Evolutionary conservation across 495 filamentous ascomycete species (phyloP).

Genomic region (Penicillium maclennaniae): DNA sequence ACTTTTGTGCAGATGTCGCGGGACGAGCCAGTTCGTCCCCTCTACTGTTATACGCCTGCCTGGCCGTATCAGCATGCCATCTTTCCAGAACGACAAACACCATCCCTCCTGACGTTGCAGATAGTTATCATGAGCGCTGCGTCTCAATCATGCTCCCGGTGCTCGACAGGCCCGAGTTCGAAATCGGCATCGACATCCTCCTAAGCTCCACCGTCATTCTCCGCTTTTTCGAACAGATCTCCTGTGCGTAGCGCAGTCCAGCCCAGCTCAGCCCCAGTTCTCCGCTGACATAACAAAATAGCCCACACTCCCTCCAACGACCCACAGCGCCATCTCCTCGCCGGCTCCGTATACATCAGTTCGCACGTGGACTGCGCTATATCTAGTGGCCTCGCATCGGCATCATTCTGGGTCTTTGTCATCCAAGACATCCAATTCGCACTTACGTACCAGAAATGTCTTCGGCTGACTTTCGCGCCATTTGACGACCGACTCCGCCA

Average conservation of each 20-base stretch:
- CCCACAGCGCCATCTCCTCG: conserved; percentile 38
- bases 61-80: conserved; percentile 41
- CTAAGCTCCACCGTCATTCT: conserved; percentile 41
- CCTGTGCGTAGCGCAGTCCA: conserved; percentile 21
- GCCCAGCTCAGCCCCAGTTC: background rate
- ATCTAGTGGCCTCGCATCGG: conserved; percentile 35
- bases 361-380: conserved; percentile 40
- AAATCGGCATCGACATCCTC: conserved; percentile 39
- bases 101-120: conserved; percentile 31
- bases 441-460: conserved; percentile 35
- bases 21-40: conserved; percentile 33
- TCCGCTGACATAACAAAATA: conserved; percentile 5
- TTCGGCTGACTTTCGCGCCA: conserved; percentile 34
- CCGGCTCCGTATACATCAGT: conserved; percentile 43
- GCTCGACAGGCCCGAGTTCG: conserved; percentile 32
- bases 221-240: conserved; percentile 43
- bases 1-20: conserved; percentile 35
- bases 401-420: conserved; percentile 44
- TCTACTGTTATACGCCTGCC: conserved; percentile 37
- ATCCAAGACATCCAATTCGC: conserved; percentile 44
- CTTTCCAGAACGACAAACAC: conserved; percentile 35
- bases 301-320: conserved; percentile 37
- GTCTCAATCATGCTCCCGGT: conserved; percentile 40
- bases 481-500: conserved; percentile 35
- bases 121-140: conserved; percentile 42